Base-by-base conservation (phyloP, 257 asterid species). In the Sherardia arvensis region DNA sequence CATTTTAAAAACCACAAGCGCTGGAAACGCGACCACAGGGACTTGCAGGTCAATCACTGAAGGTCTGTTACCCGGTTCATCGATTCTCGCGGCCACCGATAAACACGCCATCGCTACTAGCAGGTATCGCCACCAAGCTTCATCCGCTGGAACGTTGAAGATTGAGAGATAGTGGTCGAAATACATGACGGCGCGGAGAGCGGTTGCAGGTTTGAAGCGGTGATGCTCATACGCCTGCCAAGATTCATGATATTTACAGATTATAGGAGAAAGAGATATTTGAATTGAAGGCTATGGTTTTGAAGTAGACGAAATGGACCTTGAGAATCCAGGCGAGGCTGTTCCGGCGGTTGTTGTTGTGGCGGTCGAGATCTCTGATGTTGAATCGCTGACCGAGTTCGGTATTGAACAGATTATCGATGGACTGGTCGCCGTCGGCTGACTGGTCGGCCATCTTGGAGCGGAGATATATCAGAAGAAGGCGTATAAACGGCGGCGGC, bases 51-150 rank as follows among this genome's bases (percentile, higher is more conserved):
- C 86, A 54, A 80, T 8, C 23, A 82, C 78, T 63, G 53, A 58
- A 0, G 91, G 91, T 26, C 66, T 80, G n/a, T n/a, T n/a, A 58
- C 61, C 3, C 22, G 49, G 20, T 65, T 85, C 92, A 70, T 82
- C 88, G 83, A 82, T 76, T 65, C 82, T 85, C 62, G 92, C 79
- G 27, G 92, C 92, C 29, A 82, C 65, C 1, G 86, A 78, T 10
- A 85, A 56, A 53, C 92, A 85, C 43, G 86, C 80, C 61, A 76
- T 69, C 4, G 81, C 67, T 38, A 82, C 62, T 23, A 85, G 81
- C 73, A 74, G 86, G 62, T 79, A 80, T 6, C 83, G 64, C 91
- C 91, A 84, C 91, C 91, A 84, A 48, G 83, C 74, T n/a, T n/a
- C n/a, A n/a, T n/a, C n/a, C 45, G 45, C 45, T 36, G 71, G 68